These are phyloP conservation scores for Ceratobasidium sp. DNA, from an alignment of 1,284 basidiomycete genomes.

Conservation along the genomic window DNA sequence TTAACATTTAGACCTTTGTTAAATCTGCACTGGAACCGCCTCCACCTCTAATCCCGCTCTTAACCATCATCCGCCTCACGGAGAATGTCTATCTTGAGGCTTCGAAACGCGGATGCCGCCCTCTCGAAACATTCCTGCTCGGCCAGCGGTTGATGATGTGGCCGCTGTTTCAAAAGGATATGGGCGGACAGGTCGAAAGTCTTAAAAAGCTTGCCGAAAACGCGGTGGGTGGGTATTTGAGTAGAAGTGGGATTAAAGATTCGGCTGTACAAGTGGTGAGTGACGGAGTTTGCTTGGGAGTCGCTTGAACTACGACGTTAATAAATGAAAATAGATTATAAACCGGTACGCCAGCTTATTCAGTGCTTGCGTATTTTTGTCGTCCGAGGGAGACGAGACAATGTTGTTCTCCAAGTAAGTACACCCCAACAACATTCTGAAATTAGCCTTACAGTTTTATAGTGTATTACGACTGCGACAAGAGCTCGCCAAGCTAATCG, in stretches of 20 bases:
- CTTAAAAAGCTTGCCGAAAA: slow-evolving; percentile 83
- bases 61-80: slow-evolving; percentile 89
- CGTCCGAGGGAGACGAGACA: slow-evolving; percentile 85
- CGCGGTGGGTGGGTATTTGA: slow-evolving; percentile 69
- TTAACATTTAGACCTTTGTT: slow-evolving; percentile 69
- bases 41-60: slow-evolving; percentile 76
- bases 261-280: slow-evolving; percentile 69
- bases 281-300: slow-evolving; percentile 36
- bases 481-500: slow-evolving; percentile 84
- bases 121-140: slow-evolving; percentile 83
- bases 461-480: slow-evolving; percentile 87
- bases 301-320: background rate
- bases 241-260: slow-evolving; percentile 75
- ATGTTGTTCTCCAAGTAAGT: slow-evolving; percentile 93
- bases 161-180: slow-evolving; percentile 89
- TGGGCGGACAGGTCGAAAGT: slow-evolving; percentile 84
- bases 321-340: slow-evolving; percentile 56
- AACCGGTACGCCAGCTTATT: slow-evolving; percentile 80
- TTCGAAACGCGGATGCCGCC: slow-evolving; percentile 77
- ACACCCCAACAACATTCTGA: background rate
- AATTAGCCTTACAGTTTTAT: background rate
- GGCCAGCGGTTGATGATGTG: slow-evolving; percentile 84
- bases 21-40: slow-evolving; percentile 70
- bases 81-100: slow-evolving; percentile 79
- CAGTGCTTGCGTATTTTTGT: slow-evolving; percentile 79